These are phyloP conservation scores for Solanum arcanum DNA, from an alignment of 257 asterid genomes.

Conservation along the genomic window DNA sequence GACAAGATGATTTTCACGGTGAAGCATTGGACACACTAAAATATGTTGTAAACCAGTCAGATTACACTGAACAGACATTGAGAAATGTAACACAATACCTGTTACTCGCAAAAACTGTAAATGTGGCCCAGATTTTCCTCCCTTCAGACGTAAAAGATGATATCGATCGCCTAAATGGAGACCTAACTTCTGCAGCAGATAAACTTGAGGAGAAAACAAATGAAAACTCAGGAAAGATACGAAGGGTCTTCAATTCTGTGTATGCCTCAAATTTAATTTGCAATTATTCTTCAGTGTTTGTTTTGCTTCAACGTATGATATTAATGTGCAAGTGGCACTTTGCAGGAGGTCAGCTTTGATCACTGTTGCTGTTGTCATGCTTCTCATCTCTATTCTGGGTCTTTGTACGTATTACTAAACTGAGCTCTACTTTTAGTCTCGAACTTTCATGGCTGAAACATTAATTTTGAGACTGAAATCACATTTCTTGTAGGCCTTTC, in stretches of 20 bases:
- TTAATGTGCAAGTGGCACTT: conserved; percentile 1
- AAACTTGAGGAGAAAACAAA: conserved; percentile 55
- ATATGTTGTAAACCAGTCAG: conserved; percentile 89
- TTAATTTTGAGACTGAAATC: neutral
- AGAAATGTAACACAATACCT: conserved; percentile 74
- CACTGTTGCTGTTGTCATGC: conserved; percentile 70
- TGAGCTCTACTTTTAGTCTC: neutral
- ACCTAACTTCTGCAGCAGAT: conserved; percentile 63
- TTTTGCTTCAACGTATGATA: conserved; percentile 2
- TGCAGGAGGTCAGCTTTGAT: conserved; percentile 65
- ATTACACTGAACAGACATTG: conserved; percentile 75
- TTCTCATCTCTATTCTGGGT: conserved; percentile 67
- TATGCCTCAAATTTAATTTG: conserved; percentile 21
- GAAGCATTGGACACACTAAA: conserved; percentile 69
- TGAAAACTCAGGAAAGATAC: conserved; percentile 56
- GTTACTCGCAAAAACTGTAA: conserved; percentile 70
- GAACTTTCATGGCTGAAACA: neutral
- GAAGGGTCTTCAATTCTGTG: conserved; percentile 59
- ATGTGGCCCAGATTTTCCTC: conserved; percentile 78
- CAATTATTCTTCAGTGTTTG: neutral
- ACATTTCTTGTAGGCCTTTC: conserved; percentile 51
- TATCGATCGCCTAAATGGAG: conserved; percentile 60
- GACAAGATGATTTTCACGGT: conserved; percentile 68
- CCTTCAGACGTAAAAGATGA: conserved; percentile 67
- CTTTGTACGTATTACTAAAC: conserved; percentile 48